A percentile compares a stretch with the other conserved stretches of the same genome.
Conservation (phyloP, 1,139 yeast species). For the Suhomyces bribrorum region DNA sequence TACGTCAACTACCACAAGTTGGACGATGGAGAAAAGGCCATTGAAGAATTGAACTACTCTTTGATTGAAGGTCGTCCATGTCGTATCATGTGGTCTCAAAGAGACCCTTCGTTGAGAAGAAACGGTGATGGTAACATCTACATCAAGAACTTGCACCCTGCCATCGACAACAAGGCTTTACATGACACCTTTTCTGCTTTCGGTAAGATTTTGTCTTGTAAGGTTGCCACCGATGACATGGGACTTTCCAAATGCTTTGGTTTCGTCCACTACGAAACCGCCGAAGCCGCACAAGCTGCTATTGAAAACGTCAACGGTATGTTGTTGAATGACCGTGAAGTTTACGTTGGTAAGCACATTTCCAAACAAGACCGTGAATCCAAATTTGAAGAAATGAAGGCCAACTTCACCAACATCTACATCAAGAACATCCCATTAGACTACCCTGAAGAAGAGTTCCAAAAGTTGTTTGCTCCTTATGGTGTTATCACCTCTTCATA, state of each 20-base stretch:
- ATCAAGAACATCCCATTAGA: conserved; percentile 85
- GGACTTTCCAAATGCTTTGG: conserved; percentile 97
- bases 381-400: conserved; percentile 87
- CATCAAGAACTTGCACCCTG: conserved; percentile 98
- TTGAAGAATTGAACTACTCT: conserved; percentile 93
- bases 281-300: conserved; percentile 92
- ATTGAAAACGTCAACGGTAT: conserved; percentile 98
- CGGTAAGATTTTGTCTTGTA: conserved; percentile 94
- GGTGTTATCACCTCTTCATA: conserved; percentile 87
- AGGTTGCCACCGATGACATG: conserved; percentile 92
- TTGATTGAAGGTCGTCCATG: conserved; percentile 95
- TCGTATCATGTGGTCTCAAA: conserved; percentile 99
- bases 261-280: conserved; percentile 94
- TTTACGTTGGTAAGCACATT: conserved; percentile 92
- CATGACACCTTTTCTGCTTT: conserved; percentile 98
- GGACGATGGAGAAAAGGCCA: conserved; percentile 91
- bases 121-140: conserved; percentile 96
- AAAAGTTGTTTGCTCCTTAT: conserved; percentile 66
- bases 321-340: conserved; percentile 96
- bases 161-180: conserved; percentile 97
- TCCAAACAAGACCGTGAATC: conserved; percentile 94
- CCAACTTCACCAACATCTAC: conserved; percentile 93
- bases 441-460: conserved; percentile 71
- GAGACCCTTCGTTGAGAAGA: conserved; percentile 96
- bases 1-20: conserved; percentile 93